Percentiles rank a stretch among this genome's conserved stretches.
Conservation (phyloP, 1,284 basidiomycete genomes). For the Cerrena zonata region DNA sequence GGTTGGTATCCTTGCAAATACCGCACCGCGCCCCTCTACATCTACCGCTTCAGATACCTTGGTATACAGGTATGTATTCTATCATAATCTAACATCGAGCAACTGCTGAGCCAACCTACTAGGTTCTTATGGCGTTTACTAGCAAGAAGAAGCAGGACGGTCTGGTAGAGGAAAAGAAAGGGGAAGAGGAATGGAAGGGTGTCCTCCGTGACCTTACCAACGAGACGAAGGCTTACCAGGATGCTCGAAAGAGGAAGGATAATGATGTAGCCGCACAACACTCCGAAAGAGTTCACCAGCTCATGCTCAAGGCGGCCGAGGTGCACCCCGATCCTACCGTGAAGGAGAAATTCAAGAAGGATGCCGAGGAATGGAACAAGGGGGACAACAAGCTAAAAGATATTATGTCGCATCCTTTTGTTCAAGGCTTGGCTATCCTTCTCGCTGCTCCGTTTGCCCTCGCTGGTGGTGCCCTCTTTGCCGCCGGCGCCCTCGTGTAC, state of each 20-base stretch:
- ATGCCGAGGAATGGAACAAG: background rate
- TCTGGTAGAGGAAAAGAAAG: no score
- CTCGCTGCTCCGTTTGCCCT: background rate
- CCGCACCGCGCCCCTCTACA: no score
- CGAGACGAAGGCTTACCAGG: background rate
- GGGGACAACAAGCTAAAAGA: background rate
- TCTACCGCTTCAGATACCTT: no score
- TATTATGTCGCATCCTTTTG: constrained; percentile 1
- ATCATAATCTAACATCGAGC: no score
- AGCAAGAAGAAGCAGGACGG: no score
- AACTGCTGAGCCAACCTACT: no score
- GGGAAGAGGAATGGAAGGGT: background rate
- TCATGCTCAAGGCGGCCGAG: background rate
- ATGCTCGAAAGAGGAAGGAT: background rate
- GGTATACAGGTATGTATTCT: no score
- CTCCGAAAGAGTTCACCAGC: background rate
- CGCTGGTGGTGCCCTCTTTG: background rate
- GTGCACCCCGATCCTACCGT: background rate
- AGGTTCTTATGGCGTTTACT: no score
- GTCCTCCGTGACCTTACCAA: background rate
- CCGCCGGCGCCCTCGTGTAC: constrained; percentile 2
- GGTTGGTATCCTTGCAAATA: no score
- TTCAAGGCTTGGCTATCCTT: constrained; percentile 3
- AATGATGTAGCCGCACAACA: background rate
- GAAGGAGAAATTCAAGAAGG: background rate